Evolutionary conservation across 2,329 filamentous ascomycete species (phyloP).

Genomic region (Ophiostoma novo-ulmi): DNA sequence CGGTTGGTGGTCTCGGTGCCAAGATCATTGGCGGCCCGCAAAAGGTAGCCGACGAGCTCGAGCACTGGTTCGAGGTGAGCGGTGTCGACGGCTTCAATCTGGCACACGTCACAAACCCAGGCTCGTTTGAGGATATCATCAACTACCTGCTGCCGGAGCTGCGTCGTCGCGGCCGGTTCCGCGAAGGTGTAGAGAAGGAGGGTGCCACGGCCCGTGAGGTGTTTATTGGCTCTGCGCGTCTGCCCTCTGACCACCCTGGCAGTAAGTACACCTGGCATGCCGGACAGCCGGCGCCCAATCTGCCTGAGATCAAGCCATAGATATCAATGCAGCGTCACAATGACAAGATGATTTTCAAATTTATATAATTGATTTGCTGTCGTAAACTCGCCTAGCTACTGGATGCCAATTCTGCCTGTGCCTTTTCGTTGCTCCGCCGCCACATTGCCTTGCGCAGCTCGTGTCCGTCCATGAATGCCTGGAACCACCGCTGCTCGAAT

Average conservation of each 20-base stretch:
- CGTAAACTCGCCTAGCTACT: neutral
- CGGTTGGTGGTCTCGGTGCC: constrained; percentile 27
- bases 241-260: constrained; percentile 11
- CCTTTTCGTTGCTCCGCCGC: constrained; percentile 11
- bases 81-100: constrained; percentile 73
- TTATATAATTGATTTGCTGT: neutral
- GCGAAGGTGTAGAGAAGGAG: constrained; percentile 2
- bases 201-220: constrained; percentile 24
- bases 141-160: constrained; percentile 60
- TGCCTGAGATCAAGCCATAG: constrained; percentile 17
- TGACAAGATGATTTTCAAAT: neutral
- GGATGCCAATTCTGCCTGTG: neutral
- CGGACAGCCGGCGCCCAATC: constrained; percentile 17
- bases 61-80: constrained; percentile 62
- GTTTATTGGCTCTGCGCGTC: constrained; percentile 18
- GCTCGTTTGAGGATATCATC: constrained; percentile 61
- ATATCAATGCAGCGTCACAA: neutral
- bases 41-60: constrained; percentile 62
- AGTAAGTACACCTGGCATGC: constrained; percentile 21
- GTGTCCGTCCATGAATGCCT: constrained; percentile 16
- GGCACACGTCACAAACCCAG: constrained; percentile 42
- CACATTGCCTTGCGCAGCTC: constrained; percentile 19
- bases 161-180: constrained; percentile 43
- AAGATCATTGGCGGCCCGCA: constrained; percentile 56
- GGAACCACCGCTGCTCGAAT: neutral